phyloP scores from a whole-genome alignment of 371 early-diverging fungal species.

The Enterospora canceri region DNA sequence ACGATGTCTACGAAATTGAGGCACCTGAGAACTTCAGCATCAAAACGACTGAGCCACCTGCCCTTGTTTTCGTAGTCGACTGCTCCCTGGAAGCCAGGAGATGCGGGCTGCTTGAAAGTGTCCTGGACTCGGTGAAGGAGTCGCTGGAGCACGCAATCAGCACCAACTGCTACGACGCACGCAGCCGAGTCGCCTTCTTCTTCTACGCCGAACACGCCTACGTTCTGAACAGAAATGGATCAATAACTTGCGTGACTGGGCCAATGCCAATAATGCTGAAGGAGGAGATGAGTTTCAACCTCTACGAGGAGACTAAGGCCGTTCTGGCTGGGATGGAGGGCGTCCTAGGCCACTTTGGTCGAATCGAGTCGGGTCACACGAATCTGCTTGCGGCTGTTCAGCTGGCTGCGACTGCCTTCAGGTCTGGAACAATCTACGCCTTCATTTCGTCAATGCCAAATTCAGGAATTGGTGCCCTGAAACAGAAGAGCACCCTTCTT shows the following conservation, averaged over 20 bases:
- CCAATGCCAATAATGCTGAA: conserved; percentile 1
- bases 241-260: conserved; percentile 5
- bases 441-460: conserved; percentile 47
- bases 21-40: conserved; percentile 35
- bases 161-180: conserved; percentile 5
- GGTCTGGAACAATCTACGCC: conserved; percentile 29
- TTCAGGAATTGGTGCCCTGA: conserved; percentile 26
- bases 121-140: conserved; percentile 25
- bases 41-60: conserved; percentile 23
- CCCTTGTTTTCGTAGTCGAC: conserved; percentile 46
- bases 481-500: background rate
- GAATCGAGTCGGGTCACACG: conserved; percentile 18
- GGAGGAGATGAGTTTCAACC: background rate
- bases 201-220: conserved; percentile 34
- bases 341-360: background rate
- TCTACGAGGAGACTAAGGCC: background rate
- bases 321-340: background rate
- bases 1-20: conserved; percentile 44
- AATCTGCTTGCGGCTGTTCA: conserved; percentile 43
- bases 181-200: conserved; percentile 30
- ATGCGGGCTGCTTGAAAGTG: conserved; percentile 7
- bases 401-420: conserved; percentile 13
- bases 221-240: conserved; percentile 24
- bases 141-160: conserved; percentile 3
- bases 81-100: conserved; percentile 29